Conservation (phyloP, 1,284 basidiomycete genomes). For the Ustilago bromivora region DNA sequence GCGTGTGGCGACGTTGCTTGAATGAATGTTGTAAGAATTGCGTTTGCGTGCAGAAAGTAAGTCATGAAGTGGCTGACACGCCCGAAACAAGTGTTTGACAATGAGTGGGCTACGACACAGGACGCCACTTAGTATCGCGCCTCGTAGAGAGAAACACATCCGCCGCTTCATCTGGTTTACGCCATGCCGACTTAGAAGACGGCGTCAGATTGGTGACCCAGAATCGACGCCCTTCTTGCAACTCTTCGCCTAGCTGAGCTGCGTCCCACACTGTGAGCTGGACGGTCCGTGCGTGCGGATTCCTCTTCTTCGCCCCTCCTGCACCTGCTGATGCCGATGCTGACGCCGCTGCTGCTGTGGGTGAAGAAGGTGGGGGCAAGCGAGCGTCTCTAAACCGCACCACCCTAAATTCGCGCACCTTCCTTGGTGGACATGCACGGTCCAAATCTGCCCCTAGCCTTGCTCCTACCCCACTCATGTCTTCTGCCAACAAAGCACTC, state of each 20-base stretch:
- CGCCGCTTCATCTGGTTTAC: conserved; percentile 73
- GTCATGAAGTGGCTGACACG: background rate
- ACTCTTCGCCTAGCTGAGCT: conserved; percentile 25
- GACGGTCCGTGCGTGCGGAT: conserved; percentile 47
- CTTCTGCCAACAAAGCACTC: conserved; percentile 15
- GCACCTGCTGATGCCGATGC: background rate
- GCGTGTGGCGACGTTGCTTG: background rate
- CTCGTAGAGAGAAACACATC: conserved; percentile 78
- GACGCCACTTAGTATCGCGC: conserved; percentile 75
- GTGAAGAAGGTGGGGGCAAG: conserved; percentile 17
- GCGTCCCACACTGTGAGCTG: conserved; percentile 60
- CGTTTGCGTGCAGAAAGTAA: background rate
- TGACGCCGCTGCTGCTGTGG: background rate
- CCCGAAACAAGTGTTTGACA: background rate
- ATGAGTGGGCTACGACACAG: conserved; percentile 3
- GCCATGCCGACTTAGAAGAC: conserved; percentile 77
- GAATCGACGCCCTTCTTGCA: conserved; percentile 33
- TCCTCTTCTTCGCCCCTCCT: conserved; percentile 18
- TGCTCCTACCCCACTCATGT: conserved; percentile 5
- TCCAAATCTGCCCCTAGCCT: conserved; percentile 67
- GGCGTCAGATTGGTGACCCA: conserved; percentile 78
- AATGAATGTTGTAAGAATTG: background rate
- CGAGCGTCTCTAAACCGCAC: conserved; percentile 79
- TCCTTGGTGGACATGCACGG: conserved; percentile 80
- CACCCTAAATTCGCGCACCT: conserved; percentile 84